Conservation (phyloP, 192 early-diverging fungal genomes). For the Rhizoclosmatium sp. region DNA sequence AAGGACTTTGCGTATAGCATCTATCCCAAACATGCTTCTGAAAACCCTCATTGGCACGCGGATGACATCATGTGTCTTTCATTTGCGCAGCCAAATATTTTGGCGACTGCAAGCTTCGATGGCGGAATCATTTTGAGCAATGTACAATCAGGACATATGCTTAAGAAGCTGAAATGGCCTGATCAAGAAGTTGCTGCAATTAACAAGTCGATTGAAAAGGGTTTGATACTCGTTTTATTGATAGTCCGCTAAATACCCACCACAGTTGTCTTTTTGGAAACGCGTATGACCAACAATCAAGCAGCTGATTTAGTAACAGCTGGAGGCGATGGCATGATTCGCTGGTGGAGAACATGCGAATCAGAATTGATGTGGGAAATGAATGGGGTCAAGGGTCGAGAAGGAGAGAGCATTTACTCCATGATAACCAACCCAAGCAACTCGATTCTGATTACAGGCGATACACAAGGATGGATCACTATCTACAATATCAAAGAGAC, state of each 20-base stretch:
- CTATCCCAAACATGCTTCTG: constrained; percentile 42
- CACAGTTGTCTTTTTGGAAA: constrained; percentile 53
- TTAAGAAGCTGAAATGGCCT: constrained; percentile 45
- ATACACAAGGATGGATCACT: constrained; percentile 45
- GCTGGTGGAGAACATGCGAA: constrained; percentile 55
- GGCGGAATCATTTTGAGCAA: constrained; percentile 59
- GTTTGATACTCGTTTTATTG: constrained; percentile 40
- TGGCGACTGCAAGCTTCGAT: constrained; percentile 57
- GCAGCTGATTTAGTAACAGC: constrained; percentile 50
- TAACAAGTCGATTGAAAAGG: constrained; percentile 54
- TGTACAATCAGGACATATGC: constrained; percentile 48
- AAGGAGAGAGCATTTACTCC: constrained; percentile 43
- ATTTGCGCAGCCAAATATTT: constrained; percentile 53
- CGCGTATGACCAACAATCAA: constrained; percentile 17
- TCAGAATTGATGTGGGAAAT: constrained; percentile 46
- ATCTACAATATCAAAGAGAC: constrained; percentile 51
- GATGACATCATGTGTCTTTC: constrained; percentile 63
- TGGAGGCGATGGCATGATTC: constrained; percentile 58
- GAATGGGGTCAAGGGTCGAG: constrained; percentile 27
- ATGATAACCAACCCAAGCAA: constrained; percentile 46
- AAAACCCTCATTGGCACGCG: constrained; percentile 42
- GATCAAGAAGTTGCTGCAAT: constrained; percentile 28
- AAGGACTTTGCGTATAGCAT: constrained; percentile 38
- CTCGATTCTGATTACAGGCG: constrained; percentile 50
- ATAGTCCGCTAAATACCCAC: not conserved